A percentile compares a stretch with the other conserved stretches of the same genome.
These are phyloP conservation scores for Gremmenia infestans DNA, from an alignment of 2,329 filamentous ascomycete genomes.

Conservation along the genomic window DNA sequence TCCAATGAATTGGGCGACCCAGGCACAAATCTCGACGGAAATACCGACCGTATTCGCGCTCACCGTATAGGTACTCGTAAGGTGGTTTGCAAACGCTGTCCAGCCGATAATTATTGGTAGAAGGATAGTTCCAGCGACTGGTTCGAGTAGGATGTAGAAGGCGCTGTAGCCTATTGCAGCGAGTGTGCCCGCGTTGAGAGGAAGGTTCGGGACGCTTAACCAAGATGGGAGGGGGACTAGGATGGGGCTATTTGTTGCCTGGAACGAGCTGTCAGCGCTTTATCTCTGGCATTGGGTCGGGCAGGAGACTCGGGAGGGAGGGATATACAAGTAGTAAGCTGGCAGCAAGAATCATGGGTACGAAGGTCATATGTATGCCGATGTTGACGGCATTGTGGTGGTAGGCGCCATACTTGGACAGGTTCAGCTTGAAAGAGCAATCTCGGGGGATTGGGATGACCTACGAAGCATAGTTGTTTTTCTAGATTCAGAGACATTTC, in stretches of 20 bases:
- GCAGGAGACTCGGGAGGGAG: neutral
- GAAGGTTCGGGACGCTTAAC: slow-evolving; percentile 62
- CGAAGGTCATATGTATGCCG: slow-evolving; percentile 73
- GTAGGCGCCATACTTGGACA: slow-evolving; percentile 71
- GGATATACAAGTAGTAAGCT: slow-evolving; percentile 63
- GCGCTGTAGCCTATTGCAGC: slow-evolving; percentile 63
- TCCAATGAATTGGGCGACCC: slow-evolving; percentile 87
- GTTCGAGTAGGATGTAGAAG: slow-evolving; percentile 88
- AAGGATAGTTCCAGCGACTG: slow-evolving; percentile 77
- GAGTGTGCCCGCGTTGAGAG: slow-evolving; percentile 62
- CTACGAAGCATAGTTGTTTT: slow-evolving; percentile 76
- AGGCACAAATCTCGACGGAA: slow-evolving; percentile 66
- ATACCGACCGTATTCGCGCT: slow-evolving; percentile 53
- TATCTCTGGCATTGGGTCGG: neutral
- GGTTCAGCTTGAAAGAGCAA: slow-evolving; percentile 9
- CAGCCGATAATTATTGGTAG: slow-evolving; percentile 70
- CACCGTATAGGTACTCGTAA: slow-evolving; percentile 46
- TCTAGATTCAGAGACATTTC: slow-evolving; percentile 70
- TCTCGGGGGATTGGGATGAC: slow-evolving; percentile 30
- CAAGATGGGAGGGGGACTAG: slow-evolving; percentile 61
- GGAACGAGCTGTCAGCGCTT: slow-evolving; percentile 21
- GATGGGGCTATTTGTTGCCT: slow-evolving; percentile 59
- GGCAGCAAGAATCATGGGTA: slow-evolving; percentile 69
- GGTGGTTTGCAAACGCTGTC: slow-evolving; percentile 71
- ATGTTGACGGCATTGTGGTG: slow-evolving; percentile 75